A percentile compares a stretch with the other conserved stretches of the same genome.
Conservation (phyloP, 1,284 basidiomycete species). For the Ceratobasidium sp. region DNA sequence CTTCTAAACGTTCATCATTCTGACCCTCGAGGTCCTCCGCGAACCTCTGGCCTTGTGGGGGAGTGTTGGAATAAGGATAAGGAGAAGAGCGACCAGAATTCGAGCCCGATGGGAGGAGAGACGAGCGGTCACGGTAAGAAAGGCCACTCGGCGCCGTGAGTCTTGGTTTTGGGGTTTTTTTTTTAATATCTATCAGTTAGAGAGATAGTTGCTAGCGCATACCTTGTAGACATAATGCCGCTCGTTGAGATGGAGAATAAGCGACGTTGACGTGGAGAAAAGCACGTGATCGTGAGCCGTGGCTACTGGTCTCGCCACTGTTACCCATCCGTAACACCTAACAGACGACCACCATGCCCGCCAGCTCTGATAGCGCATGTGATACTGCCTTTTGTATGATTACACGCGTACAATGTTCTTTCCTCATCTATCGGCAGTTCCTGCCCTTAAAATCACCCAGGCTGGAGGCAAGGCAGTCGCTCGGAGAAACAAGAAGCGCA, state of each 20-base stretch:
- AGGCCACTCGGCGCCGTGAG: constrained; percentile 52
- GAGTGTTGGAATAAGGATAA: constrained; percentile 50
- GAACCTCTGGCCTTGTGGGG: constrained; percentile 59
- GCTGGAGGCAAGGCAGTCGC: background rate
- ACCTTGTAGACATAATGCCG: constrained; percentile 16
- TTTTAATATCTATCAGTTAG: constrained; percentile 7
- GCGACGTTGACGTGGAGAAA: constrained; percentile 32
- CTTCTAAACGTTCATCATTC: constrained; percentile 92
- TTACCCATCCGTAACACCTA: background rate
- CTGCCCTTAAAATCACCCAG: constrained; percentile 15
- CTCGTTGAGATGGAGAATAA: background rate
- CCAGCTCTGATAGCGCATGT: constrained; percentile 4
- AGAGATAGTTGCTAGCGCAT: background rate
- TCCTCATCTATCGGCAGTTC: constrained; percentile 4
- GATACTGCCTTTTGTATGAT: background rate
- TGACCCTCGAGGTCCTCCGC: constrained; percentile 95
- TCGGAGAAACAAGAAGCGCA: constrained; percentile 37
- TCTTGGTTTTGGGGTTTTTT: constrained; percentile 18
- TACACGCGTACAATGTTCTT: background rate
- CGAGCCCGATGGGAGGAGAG: constrained; percentile 52
- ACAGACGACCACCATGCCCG: background rate
- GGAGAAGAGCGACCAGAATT: constrained; percentile 78
- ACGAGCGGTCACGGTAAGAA: constrained; percentile 70
- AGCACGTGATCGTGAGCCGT: constrained; percentile 35
- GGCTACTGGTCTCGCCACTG: background rate